Evolutionary conservation across 129 eudicot genomes (phyloP).

Genomic region (Oenanthe sinensis): DNA sequence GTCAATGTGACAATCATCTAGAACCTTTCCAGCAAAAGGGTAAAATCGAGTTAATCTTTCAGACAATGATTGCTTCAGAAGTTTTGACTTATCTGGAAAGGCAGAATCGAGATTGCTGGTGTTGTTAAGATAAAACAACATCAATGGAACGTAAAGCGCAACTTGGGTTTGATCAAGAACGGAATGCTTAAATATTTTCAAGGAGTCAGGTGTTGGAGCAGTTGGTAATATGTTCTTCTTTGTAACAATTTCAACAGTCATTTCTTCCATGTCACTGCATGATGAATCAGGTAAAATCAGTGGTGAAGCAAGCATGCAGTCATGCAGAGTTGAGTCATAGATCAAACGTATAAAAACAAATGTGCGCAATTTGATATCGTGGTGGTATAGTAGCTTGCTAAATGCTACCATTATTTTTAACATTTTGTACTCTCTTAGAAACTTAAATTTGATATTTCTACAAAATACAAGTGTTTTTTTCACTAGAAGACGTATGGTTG

Average conservation of each 20-base stretch:
- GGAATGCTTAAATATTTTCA: background rate
- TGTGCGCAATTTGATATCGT: too few species aligned
- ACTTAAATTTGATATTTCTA: too few species aligned
- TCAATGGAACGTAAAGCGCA: background rate
- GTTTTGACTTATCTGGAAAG: too few species aligned
- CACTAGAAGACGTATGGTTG: too few species aligned
- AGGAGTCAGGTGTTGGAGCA: background rate
- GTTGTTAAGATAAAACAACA: background rate
- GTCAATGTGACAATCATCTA: background rate
- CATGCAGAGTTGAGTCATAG: too few species aligned
- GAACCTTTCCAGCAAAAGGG: conserved; percentile 10
- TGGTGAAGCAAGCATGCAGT: background rate
- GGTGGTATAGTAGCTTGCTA: too few species aligned
- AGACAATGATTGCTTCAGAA: background rate
- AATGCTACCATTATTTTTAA: too few species aligned
- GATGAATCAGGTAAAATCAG: background rate
- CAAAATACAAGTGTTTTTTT: too few species aligned
- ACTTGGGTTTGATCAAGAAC: background rate
- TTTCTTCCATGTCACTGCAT: background rate
- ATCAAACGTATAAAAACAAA: too few species aligned
- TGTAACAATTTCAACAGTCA: background rate
- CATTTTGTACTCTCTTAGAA: too few species aligned
- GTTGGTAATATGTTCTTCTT: background rate
- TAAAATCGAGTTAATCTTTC: conserved; percentile 2
- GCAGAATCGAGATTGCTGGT: background rate